Percentiles rank a stretch among this genome's conserved stretches.
Evolutionary conservation across 2,329 filamentous ascomycete genomes (phyloP).

Genomic region (Metarhizium rileyi): DNA sequence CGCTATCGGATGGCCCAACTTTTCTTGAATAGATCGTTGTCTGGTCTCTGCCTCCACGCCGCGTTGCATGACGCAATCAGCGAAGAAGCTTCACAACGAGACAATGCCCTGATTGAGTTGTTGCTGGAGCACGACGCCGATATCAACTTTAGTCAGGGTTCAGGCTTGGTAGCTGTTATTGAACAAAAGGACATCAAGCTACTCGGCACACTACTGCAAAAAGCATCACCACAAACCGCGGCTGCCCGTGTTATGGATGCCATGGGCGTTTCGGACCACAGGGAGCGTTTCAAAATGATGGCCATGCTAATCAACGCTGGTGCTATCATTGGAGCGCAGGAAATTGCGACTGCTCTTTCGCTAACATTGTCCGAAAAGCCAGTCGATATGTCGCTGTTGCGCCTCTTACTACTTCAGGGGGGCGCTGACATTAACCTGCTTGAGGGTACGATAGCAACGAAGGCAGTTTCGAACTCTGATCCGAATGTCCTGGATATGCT

Average conservation of each 20-base stretch:
- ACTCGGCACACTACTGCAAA: conserved; percentile 34
- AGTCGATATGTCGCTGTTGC: conserved; percentile 39
- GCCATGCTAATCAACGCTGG: conserved; percentile 36
- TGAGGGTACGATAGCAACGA: conserved; percentile 31
- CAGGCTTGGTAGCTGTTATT: conserved; percentile 39
- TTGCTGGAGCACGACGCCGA: conserved; percentile 43
- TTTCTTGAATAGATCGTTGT: conserved; percentile 39
- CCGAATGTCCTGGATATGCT: conserved; percentile 38
- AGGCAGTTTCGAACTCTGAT: conserved; percentile 33
- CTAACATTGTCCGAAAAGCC: conserved; percentile 32
- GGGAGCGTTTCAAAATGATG: conserved; percentile 36
- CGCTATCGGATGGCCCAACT: conserved; percentile 39
- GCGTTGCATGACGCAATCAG: conserved; percentile 44
- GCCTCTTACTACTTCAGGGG: conserved; percentile 39
- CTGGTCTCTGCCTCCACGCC: conserved; percentile 35
- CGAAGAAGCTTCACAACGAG: conserved; percentile 35
- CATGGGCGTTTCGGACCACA: conserved; percentile 34
- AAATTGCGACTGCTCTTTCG: conserved; percentile 34
- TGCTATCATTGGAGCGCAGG: conserved; percentile 29
- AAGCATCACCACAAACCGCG: conserved; percentile 36
- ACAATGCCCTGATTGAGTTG: conserved; percentile 41
- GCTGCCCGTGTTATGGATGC: conserved; percentile 38
- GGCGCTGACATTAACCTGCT: conserved; percentile 43
- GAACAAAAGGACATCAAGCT: conserved; percentile 36
- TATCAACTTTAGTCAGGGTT: conserved; percentile 42